Base-by-base conservation (phyloP, 768 basidiomycete species). In the Amanita jacksonii region DNA sequence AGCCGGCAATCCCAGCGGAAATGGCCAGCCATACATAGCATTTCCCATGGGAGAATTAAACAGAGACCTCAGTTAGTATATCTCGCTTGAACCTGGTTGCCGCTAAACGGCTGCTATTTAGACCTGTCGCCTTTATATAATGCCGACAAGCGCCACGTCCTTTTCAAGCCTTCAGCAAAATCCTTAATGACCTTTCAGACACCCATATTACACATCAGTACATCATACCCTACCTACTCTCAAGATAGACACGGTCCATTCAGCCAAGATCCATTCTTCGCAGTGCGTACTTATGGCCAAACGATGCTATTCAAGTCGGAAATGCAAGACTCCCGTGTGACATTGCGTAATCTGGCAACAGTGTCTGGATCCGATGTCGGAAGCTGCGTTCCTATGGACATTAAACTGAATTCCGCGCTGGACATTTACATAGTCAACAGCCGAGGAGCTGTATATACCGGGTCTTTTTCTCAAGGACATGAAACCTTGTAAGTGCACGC, bases 11-110 rank as follows among this genome's bases (percentile, higher is more conserved):
- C 3, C 52, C 46, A 7, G 49, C 30, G 31, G 40, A 46, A 51
- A 22, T 54, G 50, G 34, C 48, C 57, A 13, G 54, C 64, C 15
- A 67, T 63, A 41, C 54, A 76, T 34, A 68, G 65, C 54, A 1
- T 86, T 85, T 62, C 77, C 85, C 1, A 76, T 73, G 68, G 84
- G 85, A 2, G 73, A 79, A 53, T 61, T 67, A 10, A 66, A 68
- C 27, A 56, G 63, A 40, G 71, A 81, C 45, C 66, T 89, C 24
- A 84, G 86, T 86, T 51, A 54, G 76, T 56, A 6, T 34, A 22
- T 8, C 24, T 22, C 27, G 16, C n/a, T 19, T 23, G 16, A 19
- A 38, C 9, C n/a, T 18, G 25, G 43, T 38, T 23, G 28, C 20
- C 41, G 8, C 40, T 47, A 7, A 37, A 20, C 5, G 13, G 5